Conservation (phyloP, 1,284 basidiomycete species). For the Apiotrichum brassicae region DNA sequence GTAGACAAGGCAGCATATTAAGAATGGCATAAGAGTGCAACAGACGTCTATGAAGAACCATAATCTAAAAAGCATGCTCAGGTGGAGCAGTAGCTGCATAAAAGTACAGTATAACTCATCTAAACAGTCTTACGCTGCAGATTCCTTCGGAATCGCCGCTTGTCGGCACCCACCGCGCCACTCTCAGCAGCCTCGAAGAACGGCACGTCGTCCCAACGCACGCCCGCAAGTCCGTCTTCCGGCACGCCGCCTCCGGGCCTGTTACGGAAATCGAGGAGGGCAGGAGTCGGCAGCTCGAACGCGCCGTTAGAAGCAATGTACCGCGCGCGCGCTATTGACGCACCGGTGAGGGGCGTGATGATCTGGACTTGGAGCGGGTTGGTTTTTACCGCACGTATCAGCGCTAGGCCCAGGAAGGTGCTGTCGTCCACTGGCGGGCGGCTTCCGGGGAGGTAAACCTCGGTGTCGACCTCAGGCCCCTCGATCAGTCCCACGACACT, state of each 20-base stretch:
- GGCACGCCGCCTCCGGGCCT: constrained; percentile 11
- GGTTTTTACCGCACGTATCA: constrained; percentile 58
- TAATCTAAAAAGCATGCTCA: too few species aligned
- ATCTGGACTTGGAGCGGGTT: constrained; percentile 51
- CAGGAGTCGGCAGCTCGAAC: constrained; percentile 79
- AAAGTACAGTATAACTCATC: too few species aligned
- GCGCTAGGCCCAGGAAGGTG: constrained; percentile 61
- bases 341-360: constrained; percentile 62
- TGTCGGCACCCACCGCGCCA: constrained; percentile 55
- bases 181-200: constrained; percentile 73
- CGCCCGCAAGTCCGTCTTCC: constrained; percentile 49
- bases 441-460: constrained; percentile 55
- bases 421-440: constrained; percentile 56
- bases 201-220: constrained; percentile 61
- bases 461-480: constrained; percentile 20
- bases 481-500: constrained; percentile 68
- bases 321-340: constrained; percentile 48
- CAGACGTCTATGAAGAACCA: too few species aligned
- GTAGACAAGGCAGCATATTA: too few species aligned
- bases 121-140: constrained; percentile 65
- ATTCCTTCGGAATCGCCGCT: constrained; percentile 71
- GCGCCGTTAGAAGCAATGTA: constrained; percentile 70
- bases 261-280: constrained; percentile 66
- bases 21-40: too few species aligned
- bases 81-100: too few species aligned